These are phyloP conservation scores for Boletellus sp. DNA, from an alignment of 768 basidiomycete genomes.

Conservation along the genomic window DNA sequence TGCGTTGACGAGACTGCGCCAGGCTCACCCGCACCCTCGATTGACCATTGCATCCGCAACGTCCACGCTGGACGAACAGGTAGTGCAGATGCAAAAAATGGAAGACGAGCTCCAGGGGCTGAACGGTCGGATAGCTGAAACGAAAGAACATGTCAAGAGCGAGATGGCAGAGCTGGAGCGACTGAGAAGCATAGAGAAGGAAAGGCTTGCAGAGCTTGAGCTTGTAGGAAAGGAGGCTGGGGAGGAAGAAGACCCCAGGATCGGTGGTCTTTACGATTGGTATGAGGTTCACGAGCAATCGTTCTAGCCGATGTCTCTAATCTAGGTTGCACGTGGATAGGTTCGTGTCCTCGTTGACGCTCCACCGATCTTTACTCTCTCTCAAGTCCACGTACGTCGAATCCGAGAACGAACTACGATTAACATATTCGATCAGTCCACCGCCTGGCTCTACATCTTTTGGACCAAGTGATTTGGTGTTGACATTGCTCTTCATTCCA, in stretches of 20 bases:
- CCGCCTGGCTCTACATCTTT: conserved; percentile 23
- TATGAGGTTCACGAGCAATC: conserved; percentile 31
- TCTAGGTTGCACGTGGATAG: conserved; percentile 34
- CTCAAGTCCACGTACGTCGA: conserved; percentile 55
- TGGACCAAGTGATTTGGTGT: conserved; percentile 37
- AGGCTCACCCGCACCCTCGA: conserved; percentile 76
- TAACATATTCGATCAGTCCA: conserved; percentile 55
- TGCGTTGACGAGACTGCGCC: conserved; percentile 73
- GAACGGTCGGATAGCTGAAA: conserved; percentile 46
- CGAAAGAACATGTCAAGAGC: conserved; percentile 61
- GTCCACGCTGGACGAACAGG: conserved; percentile 68
- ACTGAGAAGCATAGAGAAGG: conserved; percentile 61
- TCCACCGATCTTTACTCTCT: conserved; percentile 61
- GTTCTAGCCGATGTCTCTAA: neutral
- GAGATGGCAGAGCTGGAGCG: conserved; percentile 54
- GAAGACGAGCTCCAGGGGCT: conserved; percentile 59
- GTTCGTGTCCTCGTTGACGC: conserved; percentile 63
- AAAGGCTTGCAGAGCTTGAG: conserved; percentile 55
- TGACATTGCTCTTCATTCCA: conserved; percentile 65
- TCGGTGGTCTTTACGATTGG: conserved; percentile 70
- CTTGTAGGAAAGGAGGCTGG: conserved; percentile 46
- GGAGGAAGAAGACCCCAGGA: conserved; percentile 61
- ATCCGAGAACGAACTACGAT: conserved; percentile 74
- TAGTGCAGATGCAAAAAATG: conserved; percentile 74
- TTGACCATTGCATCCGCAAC: conserved; percentile 74